phyloP scores from a whole-genome alignment of 2,329 filamentous ascomycete genomes.

The Sporothrix schenckii region DNA sequence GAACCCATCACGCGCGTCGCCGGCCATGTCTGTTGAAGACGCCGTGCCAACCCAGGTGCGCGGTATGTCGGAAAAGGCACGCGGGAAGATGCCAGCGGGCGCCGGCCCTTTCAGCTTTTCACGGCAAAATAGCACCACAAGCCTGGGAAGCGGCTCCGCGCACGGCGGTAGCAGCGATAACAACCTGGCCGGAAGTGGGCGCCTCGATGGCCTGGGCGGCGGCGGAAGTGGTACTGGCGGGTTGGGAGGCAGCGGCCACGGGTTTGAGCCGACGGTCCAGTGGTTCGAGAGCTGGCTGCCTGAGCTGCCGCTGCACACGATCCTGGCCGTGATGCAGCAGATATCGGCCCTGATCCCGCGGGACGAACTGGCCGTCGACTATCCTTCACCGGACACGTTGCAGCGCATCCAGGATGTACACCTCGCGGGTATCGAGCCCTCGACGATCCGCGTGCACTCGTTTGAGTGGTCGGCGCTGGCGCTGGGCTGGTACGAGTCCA shows the following conservation, averaged over 20 bases:
- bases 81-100: slow-evolving; percentile 91
- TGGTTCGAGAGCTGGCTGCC: slow-evolving; percentile 98
- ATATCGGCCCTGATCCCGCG: slow-evolving; percentile 60
- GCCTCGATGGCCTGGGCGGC: slow-evolving; percentile 12
- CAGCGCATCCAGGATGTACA: slow-evolving; percentile 62
- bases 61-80: slow-evolving; percentile 95
- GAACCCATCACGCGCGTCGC: slow-evolving; percentile 66
- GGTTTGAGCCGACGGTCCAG: slow-evolving; percentile 74
- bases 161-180: slow-evolving; percentile 21
- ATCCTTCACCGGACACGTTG: slow-evolving; percentile 41
- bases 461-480: slow-evolving; percentile 93
- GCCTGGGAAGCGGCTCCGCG: slow-evolving; percentile 66
- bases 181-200: slow-evolving; percentile 8
- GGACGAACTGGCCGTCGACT: slow-evolving; percentile 47
- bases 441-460: slow-evolving; percentile 74
- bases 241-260: background rate
- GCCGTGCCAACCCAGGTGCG: slow-evolving; percentile 79
- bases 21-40: slow-evolving; percentile 71
- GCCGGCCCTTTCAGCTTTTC: slow-evolving; percentile 70
- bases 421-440: slow-evolving; percentile 73
- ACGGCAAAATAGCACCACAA: slow-evolving; percentile 85
- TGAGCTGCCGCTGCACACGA: slow-evolving; percentile 84
- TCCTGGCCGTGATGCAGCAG: slow-evolving; percentile 74
- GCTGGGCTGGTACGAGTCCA: slow-evolving; percentile 92
- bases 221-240: slow-evolving; percentile 4